phyloP scores from a whole-genome alignment of 768 basidiomycete species.

The Panus rudis region DNA sequence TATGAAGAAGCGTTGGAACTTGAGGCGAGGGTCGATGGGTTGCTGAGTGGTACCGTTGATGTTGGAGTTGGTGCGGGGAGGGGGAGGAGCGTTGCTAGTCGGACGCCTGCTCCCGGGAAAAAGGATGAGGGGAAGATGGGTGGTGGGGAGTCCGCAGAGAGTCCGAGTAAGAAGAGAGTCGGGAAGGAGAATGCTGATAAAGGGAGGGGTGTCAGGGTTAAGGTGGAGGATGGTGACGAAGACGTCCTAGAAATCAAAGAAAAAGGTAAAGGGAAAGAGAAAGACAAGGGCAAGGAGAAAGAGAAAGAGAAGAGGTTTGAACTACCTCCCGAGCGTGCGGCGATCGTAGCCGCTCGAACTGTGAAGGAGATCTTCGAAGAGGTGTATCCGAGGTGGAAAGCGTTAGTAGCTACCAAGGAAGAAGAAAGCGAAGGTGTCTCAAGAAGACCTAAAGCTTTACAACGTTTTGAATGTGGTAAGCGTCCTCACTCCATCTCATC shows the following conservation, averaged over 20 bases:
- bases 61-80: not conserved
- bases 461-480: conserved; percentile 66
- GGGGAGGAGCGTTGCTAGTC: conserved; percentile 10
- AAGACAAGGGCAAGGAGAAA: conserved; percentile 35
- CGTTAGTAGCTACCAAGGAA: conserved; percentile 36
- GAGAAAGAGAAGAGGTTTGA: conserved; percentile 5
- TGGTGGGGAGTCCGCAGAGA: conserved; percentile 22
- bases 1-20: conserved; percentile 75
- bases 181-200: not conserved
- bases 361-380: conserved; percentile 48
- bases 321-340: no score
- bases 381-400: conserved; percentile 55
- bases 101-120: conserved; percentile 11
- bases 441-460: conserved; percentile 40
- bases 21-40: conserved; percentile 53
- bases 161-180: conserved; percentile 5
- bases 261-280: not conserved
- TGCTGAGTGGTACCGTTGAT: conserved; percentile 4
- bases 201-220: not conserved
- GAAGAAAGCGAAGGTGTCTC: no score
- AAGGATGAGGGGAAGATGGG: not conserved
- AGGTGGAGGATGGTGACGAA: not conserved
- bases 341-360: conserved; percentile 37
- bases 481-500: no score
- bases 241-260: not conserved